These are phyloP conservation scores for Neurospora sp. DNA, from an alignment of 495 filamentous ascomycete species.

Conservation along the genomic window DNA sequence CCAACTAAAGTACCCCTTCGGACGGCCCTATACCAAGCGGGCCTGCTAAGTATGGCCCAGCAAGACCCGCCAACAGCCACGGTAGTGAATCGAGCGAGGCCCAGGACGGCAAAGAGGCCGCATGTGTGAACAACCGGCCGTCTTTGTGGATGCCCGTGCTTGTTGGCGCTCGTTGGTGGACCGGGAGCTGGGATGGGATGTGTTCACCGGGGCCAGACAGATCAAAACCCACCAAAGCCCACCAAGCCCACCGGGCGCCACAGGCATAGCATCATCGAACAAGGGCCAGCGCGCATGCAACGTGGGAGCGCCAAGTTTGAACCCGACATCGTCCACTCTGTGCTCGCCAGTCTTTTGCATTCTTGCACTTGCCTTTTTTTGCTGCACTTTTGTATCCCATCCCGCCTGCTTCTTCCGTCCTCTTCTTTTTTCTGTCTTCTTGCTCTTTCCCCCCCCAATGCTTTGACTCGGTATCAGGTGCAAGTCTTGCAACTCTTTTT, in stretches of 20 bases:
- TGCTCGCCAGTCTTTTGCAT: not conserved
- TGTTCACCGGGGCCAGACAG: not conserved
- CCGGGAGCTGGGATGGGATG: not conserved
- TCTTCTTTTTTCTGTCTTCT: not conserved
- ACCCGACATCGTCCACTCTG: slow-evolving; percentile 7
- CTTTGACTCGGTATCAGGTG: not conserved
- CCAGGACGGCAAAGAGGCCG: not conserved
- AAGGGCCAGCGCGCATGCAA: slow-evolving; percentile 15
- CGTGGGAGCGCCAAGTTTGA: slow-evolving; percentile 21
- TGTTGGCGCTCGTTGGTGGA: not conserved
- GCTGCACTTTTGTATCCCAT: slow-evolving; percentile 12
- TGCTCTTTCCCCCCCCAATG: not conserved
- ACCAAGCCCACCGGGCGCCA: slow-evolving; percentile 5
- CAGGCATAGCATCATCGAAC: slow-evolving; percentile 23
- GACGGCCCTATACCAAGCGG: not conserved
- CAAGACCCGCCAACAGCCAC: not conserved
- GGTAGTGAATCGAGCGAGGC: not conserved
- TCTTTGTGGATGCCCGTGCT: not conserved
- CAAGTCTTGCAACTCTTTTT: not conserved
- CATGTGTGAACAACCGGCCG: not conserved
- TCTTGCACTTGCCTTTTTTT: not conserved
- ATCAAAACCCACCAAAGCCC: not conserved
- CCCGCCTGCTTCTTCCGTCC: slow-evolving; percentile 3
- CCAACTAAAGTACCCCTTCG: not conserved
- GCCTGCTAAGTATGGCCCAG: not conserved